A percentile compares a stretch with the other conserved stretches of the same genome.
Evolutionary conservation across 2,329 filamentous ascomycete species (phyloP).

Genomic region (Botryosphaeria agaves): DNA sequence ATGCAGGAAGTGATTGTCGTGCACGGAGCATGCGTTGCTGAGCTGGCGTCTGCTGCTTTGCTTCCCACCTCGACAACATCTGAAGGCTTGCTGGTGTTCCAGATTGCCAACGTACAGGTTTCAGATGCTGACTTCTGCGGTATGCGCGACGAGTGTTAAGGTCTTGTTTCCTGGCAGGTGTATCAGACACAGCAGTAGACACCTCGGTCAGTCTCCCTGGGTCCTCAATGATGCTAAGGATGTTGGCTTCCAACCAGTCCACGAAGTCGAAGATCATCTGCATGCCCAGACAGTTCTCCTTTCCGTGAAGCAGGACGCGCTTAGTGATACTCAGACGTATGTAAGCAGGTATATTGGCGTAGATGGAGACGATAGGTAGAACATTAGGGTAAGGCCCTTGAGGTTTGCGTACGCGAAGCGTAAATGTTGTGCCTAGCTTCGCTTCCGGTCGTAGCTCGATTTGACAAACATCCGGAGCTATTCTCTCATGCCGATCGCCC

Average conservation of each 20-base stretch:
- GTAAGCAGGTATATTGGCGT: constrained; percentile 61
- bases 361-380: constrained; percentile 52
- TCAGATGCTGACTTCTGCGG: constrained; percentile 25
- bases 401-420: constrained; percentile 52
- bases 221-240: constrained; percentile 65
- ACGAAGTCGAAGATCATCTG: constrained; percentile 82
- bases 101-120: constrained; percentile 45
- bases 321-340: constrained; percentile 80
- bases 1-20: constrained; percentile 66
- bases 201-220: constrained; percentile 73
- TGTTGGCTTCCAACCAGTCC: constrained; percentile 79
- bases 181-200: constrained; percentile 42
- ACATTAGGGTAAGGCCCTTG: constrained; percentile 51
- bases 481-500: constrained; percentile 47
- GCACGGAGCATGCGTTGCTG: constrained; percentile 60
- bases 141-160: constrained; percentile 7
- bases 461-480: constrained; percentile 47
- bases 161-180: constrained; percentile 9
- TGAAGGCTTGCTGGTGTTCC: constrained; percentile 41
- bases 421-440: constrained; percentile 23
- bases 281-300: constrained; percentile 56
- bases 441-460: constrained; percentile 42
- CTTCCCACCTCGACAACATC: constrained; percentile 46
- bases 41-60: constrained; percentile 43
- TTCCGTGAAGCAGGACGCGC: constrained; percentile 54